Evolutionary conservation across 208 protist species (phyloP), one percentile per base, ranked within the genome.

Genomic region (Leishmania major): DNA sequence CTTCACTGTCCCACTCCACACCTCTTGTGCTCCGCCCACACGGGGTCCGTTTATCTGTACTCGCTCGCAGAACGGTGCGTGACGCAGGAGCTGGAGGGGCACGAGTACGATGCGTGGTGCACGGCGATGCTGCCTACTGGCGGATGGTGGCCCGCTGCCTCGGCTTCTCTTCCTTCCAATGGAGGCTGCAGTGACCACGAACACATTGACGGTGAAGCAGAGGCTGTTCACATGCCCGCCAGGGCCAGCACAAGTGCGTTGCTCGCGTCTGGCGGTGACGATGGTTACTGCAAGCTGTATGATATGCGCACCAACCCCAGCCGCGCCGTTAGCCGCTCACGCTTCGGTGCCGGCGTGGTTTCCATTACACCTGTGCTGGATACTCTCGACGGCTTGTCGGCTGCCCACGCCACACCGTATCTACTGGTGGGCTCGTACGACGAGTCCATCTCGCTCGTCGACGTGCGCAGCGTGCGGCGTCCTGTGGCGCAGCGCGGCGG

Each of bases 91-190:
- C 78, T 95, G 67, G 85, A 92, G 70, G 88, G 86, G 40, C 94
- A 97, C 79, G 90, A 94, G 66, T 96, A 90, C 77, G 94, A 97
- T 80, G 93, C 94, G 59, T 97, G 94, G 93, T 97, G 94, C 84
- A 87, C 89, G 69, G 91, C 93, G 15, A 85, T 84, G 40, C 49
- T 88, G 78, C 89, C 89, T 5, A 80, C 67, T 51, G 75, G 57
- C 31, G 66, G 77, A 57, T 81, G 64, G 70, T 76, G 74, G 35
- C 22, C 74, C 8, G 55, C 49, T 60, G 45, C 49, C 49, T 7
- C 72, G 3, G 25, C 47, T 59, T 15, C 37, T 51, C 10, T 28
- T 51, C 25, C 2, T 51, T 10, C 2, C 15, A 35, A 51, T 37
- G 35, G 55, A 35, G 19, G 40, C 31, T 15, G 49, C 22, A 59